phyloP scores from a whole-genome alignment of 139 green algal genomes.

The Marvania coccoides region DNA sequence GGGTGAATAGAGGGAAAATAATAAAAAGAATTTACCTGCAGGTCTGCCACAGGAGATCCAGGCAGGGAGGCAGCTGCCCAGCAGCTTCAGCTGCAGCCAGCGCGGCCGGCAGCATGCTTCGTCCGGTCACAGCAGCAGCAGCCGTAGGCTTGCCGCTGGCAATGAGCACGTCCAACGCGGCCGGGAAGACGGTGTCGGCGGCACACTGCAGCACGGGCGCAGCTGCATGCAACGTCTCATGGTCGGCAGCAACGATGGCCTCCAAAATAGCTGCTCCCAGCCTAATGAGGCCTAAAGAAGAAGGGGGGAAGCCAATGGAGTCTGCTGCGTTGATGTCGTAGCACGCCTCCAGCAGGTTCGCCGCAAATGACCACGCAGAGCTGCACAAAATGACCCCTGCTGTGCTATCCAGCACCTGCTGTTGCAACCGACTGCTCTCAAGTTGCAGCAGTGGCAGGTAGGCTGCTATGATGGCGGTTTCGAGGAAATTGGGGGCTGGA shows the following conservation, averaged over 20 bases:
- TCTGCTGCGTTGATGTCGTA: too few species aligned
- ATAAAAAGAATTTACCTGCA: slow-evolving; percentile 4
- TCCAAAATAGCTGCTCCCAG: slow-evolving; percentile 3
- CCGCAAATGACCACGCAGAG: too few species aligned
- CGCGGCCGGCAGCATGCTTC: neutral
- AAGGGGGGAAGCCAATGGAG: too few species aligned
- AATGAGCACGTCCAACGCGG: neutral
- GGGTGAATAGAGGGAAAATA: neutral
- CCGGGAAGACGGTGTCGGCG: neutral
- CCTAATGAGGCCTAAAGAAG: neutral
- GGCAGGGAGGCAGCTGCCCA: neutral
- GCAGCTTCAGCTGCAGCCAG: neutral
- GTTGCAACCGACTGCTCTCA: too few species aligned
- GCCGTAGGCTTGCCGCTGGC: neutral
- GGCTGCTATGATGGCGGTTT: too few species aligned
- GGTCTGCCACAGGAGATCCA: neutral
- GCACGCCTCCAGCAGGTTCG: too few species aligned
- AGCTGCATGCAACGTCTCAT: too few species aligned
- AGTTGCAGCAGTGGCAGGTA: too few species aligned
- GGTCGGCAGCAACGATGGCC: too few species aligned
- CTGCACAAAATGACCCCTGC: too few species aligned
- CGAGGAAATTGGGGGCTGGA: too few species aligned
- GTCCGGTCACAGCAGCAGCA: neutral
- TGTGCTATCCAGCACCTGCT: too few species aligned
- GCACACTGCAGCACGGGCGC: neutral